Evolutionary conservation across 257 asterid genomes (phyloP).

Genomic region (Buddleja alternifolia): DNA sequence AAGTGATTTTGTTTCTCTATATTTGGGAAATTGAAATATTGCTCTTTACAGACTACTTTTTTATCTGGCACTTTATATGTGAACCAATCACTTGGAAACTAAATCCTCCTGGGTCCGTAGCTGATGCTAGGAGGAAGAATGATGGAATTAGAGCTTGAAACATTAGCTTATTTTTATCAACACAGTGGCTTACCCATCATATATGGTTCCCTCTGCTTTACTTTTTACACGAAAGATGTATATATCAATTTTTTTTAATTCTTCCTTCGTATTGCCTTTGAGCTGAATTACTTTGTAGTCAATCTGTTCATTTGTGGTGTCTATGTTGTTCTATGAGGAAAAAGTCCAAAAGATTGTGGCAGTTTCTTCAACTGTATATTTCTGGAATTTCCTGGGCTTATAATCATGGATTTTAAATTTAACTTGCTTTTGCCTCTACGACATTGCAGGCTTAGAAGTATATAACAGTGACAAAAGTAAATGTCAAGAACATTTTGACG

Average conservation of each 20-base stretch:
- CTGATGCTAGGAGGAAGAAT: neutral
- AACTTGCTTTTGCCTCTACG: neutral
- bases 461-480: conserved; percentile 72
- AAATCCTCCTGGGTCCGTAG: neutral
- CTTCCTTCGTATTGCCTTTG: neutral
- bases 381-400: neutral
- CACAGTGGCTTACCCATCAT: neutral
- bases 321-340: neutral
- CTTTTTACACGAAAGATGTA: neutral
- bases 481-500: conserved; percentile 89
- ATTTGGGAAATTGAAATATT: neutral
- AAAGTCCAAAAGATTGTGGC: neutral
- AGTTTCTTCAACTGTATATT: conserved; percentile 5
- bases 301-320: neutral
- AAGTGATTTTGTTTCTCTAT: neutral
- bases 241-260: neutral
- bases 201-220: neutral
- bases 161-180: conserved; percentile 5
- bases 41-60: neutral
- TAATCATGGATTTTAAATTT: conserved; percentile 19
- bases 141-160: conserved; percentile 8
- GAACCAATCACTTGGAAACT: neutral
- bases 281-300: neutral
- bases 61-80: neutral
- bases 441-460: conserved; percentile 73